Conservation (phyloP, 225 moss, liverwort and hornwort genomes). For the Takakia lepidozioides region DNA sequence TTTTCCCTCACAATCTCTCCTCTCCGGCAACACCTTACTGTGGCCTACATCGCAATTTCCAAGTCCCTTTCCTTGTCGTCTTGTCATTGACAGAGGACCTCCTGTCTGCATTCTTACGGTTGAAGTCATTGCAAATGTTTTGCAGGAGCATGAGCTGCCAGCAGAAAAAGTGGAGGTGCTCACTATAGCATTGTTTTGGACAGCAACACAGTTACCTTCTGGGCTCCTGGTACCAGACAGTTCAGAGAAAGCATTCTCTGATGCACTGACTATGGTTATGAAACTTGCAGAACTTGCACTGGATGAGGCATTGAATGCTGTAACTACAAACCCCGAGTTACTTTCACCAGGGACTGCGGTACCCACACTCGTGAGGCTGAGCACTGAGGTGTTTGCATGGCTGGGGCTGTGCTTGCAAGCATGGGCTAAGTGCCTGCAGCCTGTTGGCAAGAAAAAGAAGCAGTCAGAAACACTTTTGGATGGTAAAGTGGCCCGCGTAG, state of each 20-base stretch:
- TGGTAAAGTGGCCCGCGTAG: constrained; percentile 15
- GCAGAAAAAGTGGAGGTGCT: constrained; percentile 26
- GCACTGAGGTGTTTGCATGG: constrained; percentile 82
- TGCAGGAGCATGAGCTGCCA: constrained; percentile 13
- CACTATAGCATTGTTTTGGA: constrained; percentile 43
- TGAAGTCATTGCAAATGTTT: not conserved
- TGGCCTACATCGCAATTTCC: too few species aligned
- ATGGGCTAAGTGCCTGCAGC: constrained; percentile 69
- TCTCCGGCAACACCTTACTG: too few species aligned
- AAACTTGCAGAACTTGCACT: constrained; percentile 29
- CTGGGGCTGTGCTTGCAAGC: constrained; percentile 72
- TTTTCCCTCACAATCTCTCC: too few species aligned
- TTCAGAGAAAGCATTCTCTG: constrained; percentile 12
- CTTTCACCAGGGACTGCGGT: constrained; percentile 29
- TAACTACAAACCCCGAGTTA: constrained; percentile 11
- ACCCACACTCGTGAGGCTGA: constrained; percentile 39
- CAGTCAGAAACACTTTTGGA: constrained; percentile 30
- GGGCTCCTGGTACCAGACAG: constrained; percentile 20
- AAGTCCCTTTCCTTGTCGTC: too few species aligned
- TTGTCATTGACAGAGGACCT: too few species aligned
- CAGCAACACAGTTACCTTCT: constrained; percentile 31
- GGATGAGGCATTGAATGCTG: constrained; percentile 18
- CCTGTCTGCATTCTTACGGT: not conserved
- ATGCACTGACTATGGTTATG: constrained; percentile 21
- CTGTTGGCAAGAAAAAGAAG: constrained; percentile 73